These are phyloP conservation scores for Solanum appendiculatum DNA, from an alignment of 257 asterid genomes.

Conservation along the genomic window DNA sequence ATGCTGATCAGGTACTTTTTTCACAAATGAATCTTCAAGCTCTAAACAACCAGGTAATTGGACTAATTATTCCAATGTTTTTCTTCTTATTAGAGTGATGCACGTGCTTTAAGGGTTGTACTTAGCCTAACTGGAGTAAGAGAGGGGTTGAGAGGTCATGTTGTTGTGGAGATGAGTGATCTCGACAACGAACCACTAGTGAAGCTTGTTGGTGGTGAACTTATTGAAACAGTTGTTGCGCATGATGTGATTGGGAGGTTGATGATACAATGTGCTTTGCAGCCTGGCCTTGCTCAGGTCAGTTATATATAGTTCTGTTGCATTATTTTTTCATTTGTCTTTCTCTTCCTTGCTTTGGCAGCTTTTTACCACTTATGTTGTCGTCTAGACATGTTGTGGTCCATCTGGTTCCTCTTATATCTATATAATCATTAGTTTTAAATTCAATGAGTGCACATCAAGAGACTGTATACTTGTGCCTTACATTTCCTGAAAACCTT, in stretches of 20 bases:
- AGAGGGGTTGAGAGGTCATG: conserved; percentile 92
- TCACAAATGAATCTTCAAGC: background rate
- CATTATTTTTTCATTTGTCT: background rate
- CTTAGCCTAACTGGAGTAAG: conserved; percentile 90
- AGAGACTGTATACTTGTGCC: background rate
- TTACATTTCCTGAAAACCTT: background rate
- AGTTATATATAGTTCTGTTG: conserved; percentile 9
- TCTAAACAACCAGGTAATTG: background rate
- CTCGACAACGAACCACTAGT: conserved; percentile 97
- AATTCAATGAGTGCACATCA: background rate
- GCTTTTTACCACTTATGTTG: background rate
- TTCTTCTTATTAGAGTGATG: conserved; percentile 67
- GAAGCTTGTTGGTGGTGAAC: conserved; percentile 97
- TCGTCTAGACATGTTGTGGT: background rate
- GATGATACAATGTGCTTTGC: conserved; percentile 98
- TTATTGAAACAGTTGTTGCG: conserved; percentile 93
- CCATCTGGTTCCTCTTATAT: background rate
- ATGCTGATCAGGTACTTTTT: conserved; percentile 84
- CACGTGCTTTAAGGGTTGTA: conserved; percentile 96
- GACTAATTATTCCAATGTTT: background rate
- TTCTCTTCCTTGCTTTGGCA: background rate
- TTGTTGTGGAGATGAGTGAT: conserved; percentile 97
- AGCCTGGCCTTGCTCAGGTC: conserved; percentile 99
- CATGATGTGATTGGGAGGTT: conserved; percentile 97
- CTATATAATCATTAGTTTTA: background rate